Evolutionary conservation across 192 early-diverging fungal genomes (phyloP), one percentile per base, ranked within the genome.

Genomic region (Chytriomyces sp.): DNA sequence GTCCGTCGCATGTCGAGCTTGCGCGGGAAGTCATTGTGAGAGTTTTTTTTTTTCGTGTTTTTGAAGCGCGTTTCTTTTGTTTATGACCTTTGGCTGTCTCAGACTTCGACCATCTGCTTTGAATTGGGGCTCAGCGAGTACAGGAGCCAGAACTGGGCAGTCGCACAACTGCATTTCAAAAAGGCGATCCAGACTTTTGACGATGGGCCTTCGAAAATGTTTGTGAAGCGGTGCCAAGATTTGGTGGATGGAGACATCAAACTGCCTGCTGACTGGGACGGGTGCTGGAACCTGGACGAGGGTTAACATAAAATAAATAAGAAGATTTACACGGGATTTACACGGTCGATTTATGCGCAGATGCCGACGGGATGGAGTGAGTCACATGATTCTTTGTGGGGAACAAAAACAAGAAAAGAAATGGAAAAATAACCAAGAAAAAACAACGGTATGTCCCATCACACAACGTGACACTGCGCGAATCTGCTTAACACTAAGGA

Each of bases 41-140:
- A 61, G 9, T 0, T 48, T 23, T 67, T 24, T 66, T 46, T 11
- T 50, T 75, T 50, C 7, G 26, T 26, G 18, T 8, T 57, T 23
- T 23, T 45, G 5, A n/a, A 72, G 23, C 10, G 28, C n/a, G 71
- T 79, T 62, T 61, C 28, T 16, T 18, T 26, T 11, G 10, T 28
- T 57, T 28, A 26, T 50, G 60, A 20, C 45, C n/a, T 28, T 13
- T 11, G 11, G 5, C 11, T 48, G 10, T 11, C 66, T 44, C 7
- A 74, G 69, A 75, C 81, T 64, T 67, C 81, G 5, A 63, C 86
- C 10, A 84, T 88, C n/a, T 88, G 85, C 72, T 88, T 80, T 75
- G 87, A 88, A 75, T 76, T 88, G 7, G 87, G 87, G 13, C 68
- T 88, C 0, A 65, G 79, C 18, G 85, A 86, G 50, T 88, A 88